These are phyloP conservation scores for Diaporthe velutina DNA, from an alignment of 2,329 filamentous ascomycete species.

Conservation along the genomic window DNA sequence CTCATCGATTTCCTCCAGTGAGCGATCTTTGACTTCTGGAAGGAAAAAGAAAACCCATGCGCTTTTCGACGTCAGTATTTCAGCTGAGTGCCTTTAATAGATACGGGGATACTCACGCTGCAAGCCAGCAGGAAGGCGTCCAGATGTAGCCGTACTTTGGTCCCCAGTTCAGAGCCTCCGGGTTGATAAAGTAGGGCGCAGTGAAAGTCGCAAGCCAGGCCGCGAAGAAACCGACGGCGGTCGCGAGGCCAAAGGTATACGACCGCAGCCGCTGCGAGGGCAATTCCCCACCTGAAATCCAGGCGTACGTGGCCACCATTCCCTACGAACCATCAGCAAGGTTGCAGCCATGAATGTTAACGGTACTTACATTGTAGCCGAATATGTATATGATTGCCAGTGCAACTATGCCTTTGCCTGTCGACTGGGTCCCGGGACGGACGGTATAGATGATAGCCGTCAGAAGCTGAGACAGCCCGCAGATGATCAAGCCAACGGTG, in stretches of 20 bases:
- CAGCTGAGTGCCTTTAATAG: background rate
- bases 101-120: conserved; percentile 43
- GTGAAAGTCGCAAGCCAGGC: conserved; percentile 71
- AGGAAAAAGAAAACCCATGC: conserved; percentile 62
- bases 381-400: conserved; percentile 67
- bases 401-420: conserved; percentile 63
- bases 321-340: conserved; percentile 43
- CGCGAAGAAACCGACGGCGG: conserved; percentile 65
- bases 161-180: conserved; percentile 65
- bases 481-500: conserved; percentile 62
- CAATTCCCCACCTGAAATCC: conserved; percentile 69
- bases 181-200: conserved; percentile 72
- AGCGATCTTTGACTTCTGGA: conserved; percentile 66
- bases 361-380: conserved; percentile 58
- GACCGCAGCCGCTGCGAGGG: conserved; percentile 68
- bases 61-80: conserved; percentile 29
- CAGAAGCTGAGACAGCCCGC: conserved; percentile 66
- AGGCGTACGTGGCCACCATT: conserved; percentile 68
- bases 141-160: conserved; percentile 71
- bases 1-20: conserved; percentile 67
- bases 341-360: fast-evolving
- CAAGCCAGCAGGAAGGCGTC: conserved; percentile 53
- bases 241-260: conserved; percentile 68
- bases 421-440: conserved; percentile 50
- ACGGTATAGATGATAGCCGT: conserved; percentile 65